A percentile compares a stretch with the other conserved stretches of the same genome.
phyloP scores from a whole-genome alignment of 2,329 filamentous ascomycete species.

The Endoconidiophora laricicola region DNA sequence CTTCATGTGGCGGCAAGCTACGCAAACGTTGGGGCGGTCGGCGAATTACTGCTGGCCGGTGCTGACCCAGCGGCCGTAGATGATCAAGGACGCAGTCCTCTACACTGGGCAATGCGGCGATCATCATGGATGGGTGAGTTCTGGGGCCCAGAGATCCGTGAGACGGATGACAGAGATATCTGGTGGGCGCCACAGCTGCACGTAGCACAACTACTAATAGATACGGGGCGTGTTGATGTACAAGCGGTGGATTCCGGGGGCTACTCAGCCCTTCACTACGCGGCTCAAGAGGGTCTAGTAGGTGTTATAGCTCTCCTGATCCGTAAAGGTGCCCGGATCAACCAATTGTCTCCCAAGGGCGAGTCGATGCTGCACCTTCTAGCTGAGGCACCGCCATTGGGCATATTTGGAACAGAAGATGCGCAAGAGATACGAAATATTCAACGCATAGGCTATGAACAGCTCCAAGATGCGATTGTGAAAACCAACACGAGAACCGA shows the following conservation, averaged over 20 bases:
- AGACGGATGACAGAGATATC: neutral
- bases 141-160: neutral
- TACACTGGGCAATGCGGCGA: slow-evolving; percentile 7
- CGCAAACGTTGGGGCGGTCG: neutral
- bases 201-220: neutral
- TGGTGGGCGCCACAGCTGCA: slow-evolving; percentile 4
- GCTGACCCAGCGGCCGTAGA: neutral
- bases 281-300: neutral
- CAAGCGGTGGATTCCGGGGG: neutral
- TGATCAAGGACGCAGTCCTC: neutral
- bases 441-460: neutral
- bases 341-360: neutral
- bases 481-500: neutral
- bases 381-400: slow-evolving; percentile 31
- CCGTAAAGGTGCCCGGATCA: neutral
- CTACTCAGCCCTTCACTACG: slow-evolving; percentile 3
- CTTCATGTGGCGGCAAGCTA: slow-evolving; percentile 3
- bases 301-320: slow-evolving; percentile 3
- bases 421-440: neutral
- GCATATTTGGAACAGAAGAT: neutral
- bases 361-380: slow-evolving; percentile 5
- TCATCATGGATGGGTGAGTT: slow-evolving; percentile 6
- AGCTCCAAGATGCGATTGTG: neutral
- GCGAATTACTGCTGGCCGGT: neutral
- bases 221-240: neutral